Conservation (phyloP, 2,329 filamentous ascomycete genomes). For the Rosellinia necatrix region DNA sequence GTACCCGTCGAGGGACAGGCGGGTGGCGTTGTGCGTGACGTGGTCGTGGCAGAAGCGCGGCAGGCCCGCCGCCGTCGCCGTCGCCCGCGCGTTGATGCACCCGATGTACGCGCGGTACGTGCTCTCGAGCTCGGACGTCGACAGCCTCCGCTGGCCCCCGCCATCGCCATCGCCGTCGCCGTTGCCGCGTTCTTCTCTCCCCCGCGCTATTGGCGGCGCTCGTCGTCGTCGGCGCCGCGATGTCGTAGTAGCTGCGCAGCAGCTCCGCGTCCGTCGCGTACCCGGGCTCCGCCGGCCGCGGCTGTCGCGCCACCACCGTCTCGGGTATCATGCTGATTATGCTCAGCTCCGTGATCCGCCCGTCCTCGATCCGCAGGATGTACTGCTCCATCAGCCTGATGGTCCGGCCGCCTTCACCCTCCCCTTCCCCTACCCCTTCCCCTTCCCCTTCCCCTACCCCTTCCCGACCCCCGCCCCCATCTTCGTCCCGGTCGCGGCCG, state of each 20-base stretch:
- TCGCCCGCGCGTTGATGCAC: slow-evolving; percentile 41
- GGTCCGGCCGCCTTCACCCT: no score
- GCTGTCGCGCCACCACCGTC: slow-evolving; percentile 23
- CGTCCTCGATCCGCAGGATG: no score
- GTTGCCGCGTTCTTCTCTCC: no score
- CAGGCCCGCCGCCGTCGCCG: slow-evolving; percentile 36
- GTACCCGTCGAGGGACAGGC: slow-evolving; percentile 35
- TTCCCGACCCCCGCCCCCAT: no score
- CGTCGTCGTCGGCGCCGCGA: no score
- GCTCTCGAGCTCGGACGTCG: slow-evolving; percentile 26
- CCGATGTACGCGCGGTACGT: slow-evolving; percentile 40
- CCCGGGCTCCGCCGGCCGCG: slow-evolving; percentile 20
- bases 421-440: no score
- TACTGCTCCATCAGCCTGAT: no score
- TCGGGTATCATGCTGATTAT: slow-evolving; percentile 23
- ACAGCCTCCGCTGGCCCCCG: not conserved
- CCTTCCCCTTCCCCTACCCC: no score
- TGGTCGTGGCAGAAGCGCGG: slow-evolving; percentile 35
- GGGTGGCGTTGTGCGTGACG: slow-evolving; percentile 40
- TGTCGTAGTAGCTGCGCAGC: not conserved
- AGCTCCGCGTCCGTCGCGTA: slow-evolving; percentile 6
- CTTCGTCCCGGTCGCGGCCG: not conserved
- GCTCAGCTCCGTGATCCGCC: slow-evolving; percentile 24
- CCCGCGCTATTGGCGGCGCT: no score
- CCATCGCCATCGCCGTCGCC: no score